Conservation (phyloP, 2,329 filamentous ascomycete genomes). For the Curvularia spicifera region DNA sequence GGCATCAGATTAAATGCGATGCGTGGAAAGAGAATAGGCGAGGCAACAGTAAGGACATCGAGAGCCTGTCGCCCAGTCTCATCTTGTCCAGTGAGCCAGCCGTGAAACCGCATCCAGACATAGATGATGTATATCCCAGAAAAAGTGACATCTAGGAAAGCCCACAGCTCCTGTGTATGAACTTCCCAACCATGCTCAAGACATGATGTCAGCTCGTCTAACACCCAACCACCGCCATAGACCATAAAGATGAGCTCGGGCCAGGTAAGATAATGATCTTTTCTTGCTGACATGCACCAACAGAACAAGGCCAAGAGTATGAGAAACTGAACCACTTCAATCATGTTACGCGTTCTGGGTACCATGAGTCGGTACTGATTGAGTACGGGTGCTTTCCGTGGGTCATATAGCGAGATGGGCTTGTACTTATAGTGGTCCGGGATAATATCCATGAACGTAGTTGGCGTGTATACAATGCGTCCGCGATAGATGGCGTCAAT, state of each 20-base stretch:
- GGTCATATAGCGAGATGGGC: constrained; percentile 81
- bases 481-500: constrained; percentile 84
- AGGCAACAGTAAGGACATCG: constrained; percentile 79
- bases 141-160: constrained; percentile 82
- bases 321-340: constrained; percentile 77
- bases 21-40: constrained; percentile 77
- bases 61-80: constrained; percentile 69
- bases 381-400: constrained; percentile 73
- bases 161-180: constrained; percentile 88
- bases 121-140: constrained; percentile 74
- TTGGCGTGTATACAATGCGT: constrained; percentile 81
- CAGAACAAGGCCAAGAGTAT: constrained; percentile 73
- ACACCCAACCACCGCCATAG: constrained; percentile 78
- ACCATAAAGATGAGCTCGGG: constrained; percentile 72
- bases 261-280: constrained; percentile 61
- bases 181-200: constrained; percentile 79
- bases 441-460: constrained; percentile 80
- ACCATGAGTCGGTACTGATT: constrained; percentile 88
- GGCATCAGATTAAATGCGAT: constrained; percentile 83
- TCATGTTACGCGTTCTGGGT: constrained; percentile 74
- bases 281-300: constrained; percentile 72
- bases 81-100: constrained; percentile 59
- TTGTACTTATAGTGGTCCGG: constrained; percentile 86
- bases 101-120: constrained; percentile 70
- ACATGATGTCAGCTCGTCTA: constrained; percentile 79